These are phyloP conservation scores for Colletotrichum australisinense DNA, from an alignment of 2,329 filamentous ascomycete genomes.

Conservation along the genomic window DNA sequence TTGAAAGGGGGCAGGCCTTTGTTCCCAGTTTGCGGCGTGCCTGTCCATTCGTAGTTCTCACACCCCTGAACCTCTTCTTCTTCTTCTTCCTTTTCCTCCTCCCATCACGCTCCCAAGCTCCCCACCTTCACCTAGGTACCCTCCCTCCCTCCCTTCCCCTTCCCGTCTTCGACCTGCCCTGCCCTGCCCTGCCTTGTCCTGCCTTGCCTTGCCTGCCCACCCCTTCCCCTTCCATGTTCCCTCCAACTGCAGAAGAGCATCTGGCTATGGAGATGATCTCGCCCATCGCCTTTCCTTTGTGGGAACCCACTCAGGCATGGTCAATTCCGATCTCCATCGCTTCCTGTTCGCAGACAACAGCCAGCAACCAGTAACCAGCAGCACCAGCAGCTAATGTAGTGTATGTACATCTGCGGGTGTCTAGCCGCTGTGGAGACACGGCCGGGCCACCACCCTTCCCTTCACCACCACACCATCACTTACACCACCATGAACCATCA, in stretches of 20 bases:
- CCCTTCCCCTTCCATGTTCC: not conserved
- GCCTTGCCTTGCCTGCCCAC: no score
- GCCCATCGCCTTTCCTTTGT: conserved; percentile 32
- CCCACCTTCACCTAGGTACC: not conserved
- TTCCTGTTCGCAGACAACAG: conserved; percentile 14
- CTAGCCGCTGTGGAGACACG: conserved; percentile 30
- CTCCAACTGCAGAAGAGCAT: conserved; percentile 30
- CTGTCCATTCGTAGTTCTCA: conserved; percentile 2
- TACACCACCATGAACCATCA: not conserved
- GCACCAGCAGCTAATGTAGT: conserved; percentile 17
- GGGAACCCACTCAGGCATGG: conserved; percentile 7
- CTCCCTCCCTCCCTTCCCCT: no score
- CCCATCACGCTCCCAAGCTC: not conserved
- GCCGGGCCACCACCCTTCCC: conserved; percentile 10
- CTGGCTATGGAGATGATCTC: not conserved
- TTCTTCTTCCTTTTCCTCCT: not conserved
- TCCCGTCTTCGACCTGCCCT: no score
- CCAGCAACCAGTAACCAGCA: not conserved
- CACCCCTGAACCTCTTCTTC: not conserved
- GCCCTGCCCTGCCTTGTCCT: no score
- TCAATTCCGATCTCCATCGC: conserved; percentile 20
- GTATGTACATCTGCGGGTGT: conserved; percentile 18
- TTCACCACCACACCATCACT: not conserved
- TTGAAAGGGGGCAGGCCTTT: no score
- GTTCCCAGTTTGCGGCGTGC: no score